These are phyloP conservation scores for Pythium dissotocum DNA, from an alignment of 352 stramenopile genomes.

Conservation along the genomic window DNA sequence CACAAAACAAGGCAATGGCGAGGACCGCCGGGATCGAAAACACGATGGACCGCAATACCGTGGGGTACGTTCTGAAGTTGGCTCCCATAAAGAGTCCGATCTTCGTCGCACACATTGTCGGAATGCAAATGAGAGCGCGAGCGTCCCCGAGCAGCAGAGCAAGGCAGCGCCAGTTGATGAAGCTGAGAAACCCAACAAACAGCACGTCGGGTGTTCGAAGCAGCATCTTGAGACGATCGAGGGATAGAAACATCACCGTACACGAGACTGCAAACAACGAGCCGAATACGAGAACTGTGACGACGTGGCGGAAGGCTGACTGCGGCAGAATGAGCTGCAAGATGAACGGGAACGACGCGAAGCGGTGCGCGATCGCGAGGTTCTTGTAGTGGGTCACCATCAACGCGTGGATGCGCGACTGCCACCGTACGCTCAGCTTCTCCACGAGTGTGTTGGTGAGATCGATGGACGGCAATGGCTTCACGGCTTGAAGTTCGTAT, in stretches of 20 bases:
- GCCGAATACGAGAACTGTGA: neutral
- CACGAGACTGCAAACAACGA: neutral
- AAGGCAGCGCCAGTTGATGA: slow-evolving; percentile 31
- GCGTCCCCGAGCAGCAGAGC: slow-evolving; percentile 27
- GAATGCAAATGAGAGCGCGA: slow-evolving; percentile 24
- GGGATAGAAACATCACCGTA: slow-evolving; percentile 24
- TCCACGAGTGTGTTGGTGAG: neutral
- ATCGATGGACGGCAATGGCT: slow-evolving; percentile 1
- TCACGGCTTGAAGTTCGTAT: neutral
- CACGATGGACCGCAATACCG: slow-evolving; percentile 24
- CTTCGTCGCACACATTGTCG: slow-evolving; percentile 27
- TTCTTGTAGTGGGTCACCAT: neutral
- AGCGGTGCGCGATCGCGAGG: neutral
- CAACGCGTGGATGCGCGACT: neutral
- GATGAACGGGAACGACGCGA: slow-evolving; percentile 7
- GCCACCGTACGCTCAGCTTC: neutral
- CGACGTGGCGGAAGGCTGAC: neutral
- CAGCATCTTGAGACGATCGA: slow-evolving; percentile 25
- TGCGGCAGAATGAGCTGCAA: slow-evolving; percentile 5
- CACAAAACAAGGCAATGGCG: slow-evolving; percentile 23
- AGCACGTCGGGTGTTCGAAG: slow-evolving; percentile 30
- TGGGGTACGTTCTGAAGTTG: slow-evolving; percentile 30
- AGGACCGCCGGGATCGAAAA: slow-evolving; percentile 32
- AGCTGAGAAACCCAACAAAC: slow-evolving; percentile 32
- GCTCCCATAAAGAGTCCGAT: slow-evolving; percentile 30